A percentile compares a stretch with the other conserved stretches of the same genome.
phyloP scores from a whole-genome alignment of 495 filamentous ascomycete species.

The Tirmania nivea region DNA sequence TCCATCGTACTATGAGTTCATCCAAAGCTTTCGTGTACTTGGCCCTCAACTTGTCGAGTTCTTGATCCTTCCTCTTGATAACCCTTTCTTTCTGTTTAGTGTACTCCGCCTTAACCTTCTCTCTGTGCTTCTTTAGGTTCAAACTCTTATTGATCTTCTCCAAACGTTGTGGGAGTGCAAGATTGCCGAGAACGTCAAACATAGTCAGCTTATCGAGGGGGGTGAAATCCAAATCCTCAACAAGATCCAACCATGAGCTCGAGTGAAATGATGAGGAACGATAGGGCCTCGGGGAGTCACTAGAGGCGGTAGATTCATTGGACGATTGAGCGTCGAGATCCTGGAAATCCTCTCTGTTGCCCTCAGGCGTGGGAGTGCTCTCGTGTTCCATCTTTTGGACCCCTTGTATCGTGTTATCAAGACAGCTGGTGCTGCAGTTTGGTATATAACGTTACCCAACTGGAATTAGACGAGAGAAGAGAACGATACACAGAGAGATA shows the following conservation, averaged over 20 bases:
- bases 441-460: no score
- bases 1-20: slow-evolving; percentile 64
- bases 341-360: slow-evolving; percentile 22
- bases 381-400: no score
- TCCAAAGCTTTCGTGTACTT: slow-evolving; percentile 79
- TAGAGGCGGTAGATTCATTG: slow-evolving; percentile 7
- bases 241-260: slow-evolving; percentile 44
- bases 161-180: slow-evolving; percentile 67
- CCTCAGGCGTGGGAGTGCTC: background rate
- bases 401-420: no score
- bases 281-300: slow-evolving; percentile 7
- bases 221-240: slow-evolving; percentile 58
- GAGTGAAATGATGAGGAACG: slow-evolving; percentile 27
- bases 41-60: slow-evolving; percentile 71
- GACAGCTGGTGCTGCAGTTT: no score
- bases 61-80: slow-evolving; percentile 51
- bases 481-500: no score
- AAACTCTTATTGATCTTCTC: slow-evolving; percentile 59
- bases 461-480: no score
- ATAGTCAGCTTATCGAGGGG: slow-evolving; percentile 80
- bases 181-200: slow-evolving; percentile 83
- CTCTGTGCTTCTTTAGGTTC: slow-evolving; percentile 59
- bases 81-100: slow-evolving; percentile 27
- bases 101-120: slow-evolving; percentile 40
- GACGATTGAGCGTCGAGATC: slow-evolving; percentile 2